Evolutionary conservation across 2,329 filamentous ascomycete genomes (phyloP).

Genomic region (Fusarium paranaense): DNA sequence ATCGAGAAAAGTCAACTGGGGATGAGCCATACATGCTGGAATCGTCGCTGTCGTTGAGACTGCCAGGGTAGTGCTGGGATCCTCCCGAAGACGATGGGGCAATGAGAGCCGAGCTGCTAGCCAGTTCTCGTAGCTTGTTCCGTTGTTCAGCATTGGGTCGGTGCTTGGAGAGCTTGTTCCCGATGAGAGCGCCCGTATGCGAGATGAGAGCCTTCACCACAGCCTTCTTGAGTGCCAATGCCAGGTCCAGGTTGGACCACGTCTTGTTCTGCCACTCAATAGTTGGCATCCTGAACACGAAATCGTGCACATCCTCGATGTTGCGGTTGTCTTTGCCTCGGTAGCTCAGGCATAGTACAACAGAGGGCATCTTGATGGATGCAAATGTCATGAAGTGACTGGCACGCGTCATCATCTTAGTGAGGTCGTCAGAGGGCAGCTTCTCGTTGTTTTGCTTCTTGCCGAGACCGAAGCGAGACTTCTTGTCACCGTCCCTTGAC

Average conservation of each 20-base stretch:
- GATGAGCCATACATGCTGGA: conserved; percentile 66
- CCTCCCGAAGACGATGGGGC: conserved; percentile 56
- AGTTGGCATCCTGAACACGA: conserved; percentile 94
- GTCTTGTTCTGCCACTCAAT: conserved; percentile 99
- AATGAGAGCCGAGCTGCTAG: conserved; percentile 78
- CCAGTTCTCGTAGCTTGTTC: conserved; percentile 83
- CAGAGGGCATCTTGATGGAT: conserved; percentile 93
- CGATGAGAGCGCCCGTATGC: conserved; percentile 94
- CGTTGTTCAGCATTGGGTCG: conserved; percentile 84
- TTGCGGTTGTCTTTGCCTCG: conserved; percentile 97
- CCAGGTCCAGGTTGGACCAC: conserved; percentile 97
- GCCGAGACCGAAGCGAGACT: conserved; percentile 68
- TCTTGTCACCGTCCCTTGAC: conserved; percentile 57
- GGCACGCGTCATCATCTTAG: conserved; percentile 94
- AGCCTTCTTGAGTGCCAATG: conserved; percentile 91
- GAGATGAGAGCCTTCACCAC: conserved; percentile 94
- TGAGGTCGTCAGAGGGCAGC: conserved; percentile 85
- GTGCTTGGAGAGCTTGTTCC: conserved; percentile 95
- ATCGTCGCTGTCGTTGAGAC: conserved; percentile 66
- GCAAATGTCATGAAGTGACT: conserved; percentile 98
- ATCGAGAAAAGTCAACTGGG: conserved; percentile 69
- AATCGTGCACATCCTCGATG: conserved; percentile 95
- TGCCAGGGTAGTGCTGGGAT: conserved; percentile 54
- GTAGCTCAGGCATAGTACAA: conserved; percentile 95
- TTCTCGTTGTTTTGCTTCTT: conserved; percentile 65